phyloP scores from a whole-genome alignment of 495 filamentous ascomycete genomes.

The Talaromyces trachyspermus region DNA sequence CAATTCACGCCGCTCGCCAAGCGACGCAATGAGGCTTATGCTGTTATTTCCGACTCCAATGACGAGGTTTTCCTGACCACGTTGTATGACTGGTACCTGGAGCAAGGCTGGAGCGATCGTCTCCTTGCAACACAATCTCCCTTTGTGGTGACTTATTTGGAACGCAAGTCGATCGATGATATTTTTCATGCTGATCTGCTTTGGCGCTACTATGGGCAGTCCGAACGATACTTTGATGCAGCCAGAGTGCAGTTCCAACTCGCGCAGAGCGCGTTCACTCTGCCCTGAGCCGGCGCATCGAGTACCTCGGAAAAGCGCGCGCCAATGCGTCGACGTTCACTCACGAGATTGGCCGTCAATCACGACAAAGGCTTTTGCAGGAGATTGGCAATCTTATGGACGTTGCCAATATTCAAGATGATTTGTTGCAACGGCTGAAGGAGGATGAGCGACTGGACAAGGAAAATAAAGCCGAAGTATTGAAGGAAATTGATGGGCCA shows the following conservation, averaged over 20 bases:
- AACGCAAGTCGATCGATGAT: slow-evolving; percentile 59
- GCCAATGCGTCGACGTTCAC: slow-evolving; percentile 76
- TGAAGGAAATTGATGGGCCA: slow-evolving; percentile 61
- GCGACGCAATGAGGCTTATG: slow-evolving; percentile 78
- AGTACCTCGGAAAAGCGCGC: slow-evolving; percentile 80
- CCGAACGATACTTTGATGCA: slow-evolving; percentile 72
- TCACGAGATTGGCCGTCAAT: slow-evolving; percentile 61
- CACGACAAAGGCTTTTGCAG: slow-evolving; percentile 69
- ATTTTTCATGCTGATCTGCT: slow-evolving; percentile 80
- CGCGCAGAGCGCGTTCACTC: slow-evolving; percentile 67
- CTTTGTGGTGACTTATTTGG: slow-evolving; percentile 80
- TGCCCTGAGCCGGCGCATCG: slow-evolving; percentile 75
- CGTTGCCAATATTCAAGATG: slow-evolving; percentile 90
- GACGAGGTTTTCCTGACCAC: slow-evolving; percentile 93
- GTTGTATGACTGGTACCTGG: slow-evolving; percentile 94
- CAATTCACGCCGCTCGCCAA: slow-evolving; percentile 64
- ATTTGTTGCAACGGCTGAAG: slow-evolving; percentile 72
- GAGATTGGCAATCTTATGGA: slow-evolving; percentile 82
- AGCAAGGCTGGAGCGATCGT: slow-evolving; percentile 71
- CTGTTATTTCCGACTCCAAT: slow-evolving; percentile 70
- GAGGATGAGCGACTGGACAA: slow-evolving; percentile 58
- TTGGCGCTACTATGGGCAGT: slow-evolving; percentile 79
- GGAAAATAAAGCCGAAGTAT: slow-evolving; percentile 52
- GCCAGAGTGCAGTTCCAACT: slow-evolving; percentile 79
- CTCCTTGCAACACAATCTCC: slow-evolving; percentile 75